Base-by-base conservation (phyloP, 2,329 filamentous ascomycete genomes). In the Sarocladium strictum region DNA sequence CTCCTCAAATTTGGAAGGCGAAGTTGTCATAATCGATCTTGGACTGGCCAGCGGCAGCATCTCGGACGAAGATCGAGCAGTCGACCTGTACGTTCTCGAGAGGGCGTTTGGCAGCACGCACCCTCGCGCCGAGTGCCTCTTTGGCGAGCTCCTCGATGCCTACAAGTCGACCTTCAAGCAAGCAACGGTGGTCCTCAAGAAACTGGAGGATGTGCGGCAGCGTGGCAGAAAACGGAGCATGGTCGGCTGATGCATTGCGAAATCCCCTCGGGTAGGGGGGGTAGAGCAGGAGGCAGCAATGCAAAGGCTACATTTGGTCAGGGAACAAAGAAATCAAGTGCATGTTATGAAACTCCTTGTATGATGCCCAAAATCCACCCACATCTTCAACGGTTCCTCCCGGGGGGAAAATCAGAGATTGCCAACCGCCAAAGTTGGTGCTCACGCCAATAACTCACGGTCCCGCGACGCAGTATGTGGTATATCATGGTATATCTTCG, bases 141-240 rank as follows among this genome's bases (percentile, higher is more conserved):
- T 95, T 61, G 72, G 77, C 29, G 82, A 88, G 63, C 78, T 97
- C 19, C 72, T 97, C 19, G 76, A 80, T 55, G 86, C 83, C 2
- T 99, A 99, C 72, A 79, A 74, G 53, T 78, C 80, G 60, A 83
- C 80, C 32, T 93, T 88, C 65, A 91, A 90, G 72, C 88, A 88
- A 15, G 87, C 89, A 0, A 80, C 75, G 55, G 75, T 81, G 19
- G 90, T 92, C 21, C 70, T 99, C 66, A 90, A 83, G 73, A 88
- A 86, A 68, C 71, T 99, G 58, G 91, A 96, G 67, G 93, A 96
- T 60, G 94, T 99, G 47, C 83, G 94, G 67, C 84, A 96, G 85
- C 85, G 94, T 68, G 94, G 94, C 3, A 80, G 94, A 67, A 99
- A 99, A 81, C 87, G 90, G 71, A 97, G 91, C 69, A 99, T 99